These are phyloP conservation scores for Hanseniaspora vineae DNA, from an alignment of 805 yeast genomes.

Conservation along the genomic window DNA sequence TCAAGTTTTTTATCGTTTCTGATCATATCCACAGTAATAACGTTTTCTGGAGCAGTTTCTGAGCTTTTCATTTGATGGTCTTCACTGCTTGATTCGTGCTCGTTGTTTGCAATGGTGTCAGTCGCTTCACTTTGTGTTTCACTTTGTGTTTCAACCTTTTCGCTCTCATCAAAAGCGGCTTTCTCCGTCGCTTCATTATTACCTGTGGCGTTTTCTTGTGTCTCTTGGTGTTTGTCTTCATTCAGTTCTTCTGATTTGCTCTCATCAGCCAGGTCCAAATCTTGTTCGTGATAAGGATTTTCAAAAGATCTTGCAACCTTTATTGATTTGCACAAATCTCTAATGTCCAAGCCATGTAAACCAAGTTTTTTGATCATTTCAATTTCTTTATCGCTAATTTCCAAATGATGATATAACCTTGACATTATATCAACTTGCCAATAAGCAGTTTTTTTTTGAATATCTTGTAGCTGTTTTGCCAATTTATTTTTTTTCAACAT, in stretches of 20 bases:
- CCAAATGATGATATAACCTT: conserved; percentile 69
- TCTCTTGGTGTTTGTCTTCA: background rate
- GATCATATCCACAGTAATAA: conserved; percentile 23
- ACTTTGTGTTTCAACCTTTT: no score
- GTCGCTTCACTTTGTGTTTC: no score
- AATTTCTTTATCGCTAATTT: conserved; percentile 62
- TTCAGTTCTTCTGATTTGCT: conserved; percentile 5
- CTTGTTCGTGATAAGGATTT: conserved; percentile 31
- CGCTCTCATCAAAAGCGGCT: conserved; percentile 3
- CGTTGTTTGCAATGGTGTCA: background rate
- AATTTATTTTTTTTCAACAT: conserved; percentile 33
- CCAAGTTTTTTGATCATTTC: conserved; percentile 79
- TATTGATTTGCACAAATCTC: conserved; percentile 57
- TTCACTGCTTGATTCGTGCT: background rate
- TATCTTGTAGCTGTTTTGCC: conserved; percentile 44
- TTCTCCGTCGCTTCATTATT: background rate
- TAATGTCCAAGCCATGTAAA: conserved; percentile 65
- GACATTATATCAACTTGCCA: conserved; percentile 72
- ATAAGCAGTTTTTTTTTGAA: conserved; percentile 68
- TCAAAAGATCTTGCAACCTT: conserved; percentile 35
- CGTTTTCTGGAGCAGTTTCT: conserved; percentile 6
- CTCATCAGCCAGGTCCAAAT: conserved; percentile 6
- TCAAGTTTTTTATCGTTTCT: conserved; percentile 30
- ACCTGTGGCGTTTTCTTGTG: conserved; percentile 1
- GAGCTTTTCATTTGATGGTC: background rate